Percentiles rank a stretch among this genome's conserved stretches.
phyloP scores from a whole-genome alignment of 768 basidiomycete species.

The Arthromyces matolae region DNA sequence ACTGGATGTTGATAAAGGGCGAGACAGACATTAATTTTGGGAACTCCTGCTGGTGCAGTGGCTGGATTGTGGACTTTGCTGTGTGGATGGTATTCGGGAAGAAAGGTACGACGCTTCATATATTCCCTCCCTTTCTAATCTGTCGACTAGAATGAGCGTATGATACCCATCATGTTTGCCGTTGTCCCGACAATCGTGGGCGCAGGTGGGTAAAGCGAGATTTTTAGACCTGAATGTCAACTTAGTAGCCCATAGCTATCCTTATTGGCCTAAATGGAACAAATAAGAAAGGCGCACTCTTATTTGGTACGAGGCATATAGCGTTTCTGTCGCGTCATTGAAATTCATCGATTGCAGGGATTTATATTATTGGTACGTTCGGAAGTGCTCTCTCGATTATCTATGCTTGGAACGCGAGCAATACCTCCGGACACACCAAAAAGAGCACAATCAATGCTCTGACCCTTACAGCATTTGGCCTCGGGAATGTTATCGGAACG shows the following conservation, averaged over 20 bases:
- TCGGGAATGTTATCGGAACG: constrained; percentile 61
- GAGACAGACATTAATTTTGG: constrained; percentile 56
- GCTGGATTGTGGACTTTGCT: constrained; percentile 43
- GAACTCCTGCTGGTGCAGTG: constrained; percentile 53
- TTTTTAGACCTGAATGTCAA: too few species aligned
- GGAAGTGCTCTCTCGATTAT: constrained; percentile 56
- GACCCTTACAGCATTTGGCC: constrained; percentile 50
- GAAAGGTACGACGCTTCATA: constrained; percentile 37
- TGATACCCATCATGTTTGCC: constrained; percentile 57
- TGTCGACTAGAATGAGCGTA: constrained; percentile 44
- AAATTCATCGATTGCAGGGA: constrained; percentile 31
- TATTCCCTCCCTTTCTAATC: background rate
- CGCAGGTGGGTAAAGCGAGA: constrained; percentile 32
- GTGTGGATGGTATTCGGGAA: constrained; percentile 66
- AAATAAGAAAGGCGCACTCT: constrained; percentile 44
- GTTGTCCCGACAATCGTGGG: constrained; percentile 59
- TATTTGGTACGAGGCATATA: constrained; percentile 42
- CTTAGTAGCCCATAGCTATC: constrained; percentile 31
- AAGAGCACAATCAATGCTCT: constrained; percentile 64
- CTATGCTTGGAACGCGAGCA: constrained; percentile 63
- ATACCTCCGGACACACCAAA: constrained; percentile 64
- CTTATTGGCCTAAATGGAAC: constrained; percentile 51
- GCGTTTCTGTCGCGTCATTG: background rate
- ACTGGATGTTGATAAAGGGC: too few species aligned
- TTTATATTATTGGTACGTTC: constrained; percentile 51